A percentile compares a stretch with the other conserved stretches of the same genome.
These are phyloP conservation scores for Crithidia expoeki DNA, from an alignment of 208 protist species.

Conservation along the genomic window DNA sequence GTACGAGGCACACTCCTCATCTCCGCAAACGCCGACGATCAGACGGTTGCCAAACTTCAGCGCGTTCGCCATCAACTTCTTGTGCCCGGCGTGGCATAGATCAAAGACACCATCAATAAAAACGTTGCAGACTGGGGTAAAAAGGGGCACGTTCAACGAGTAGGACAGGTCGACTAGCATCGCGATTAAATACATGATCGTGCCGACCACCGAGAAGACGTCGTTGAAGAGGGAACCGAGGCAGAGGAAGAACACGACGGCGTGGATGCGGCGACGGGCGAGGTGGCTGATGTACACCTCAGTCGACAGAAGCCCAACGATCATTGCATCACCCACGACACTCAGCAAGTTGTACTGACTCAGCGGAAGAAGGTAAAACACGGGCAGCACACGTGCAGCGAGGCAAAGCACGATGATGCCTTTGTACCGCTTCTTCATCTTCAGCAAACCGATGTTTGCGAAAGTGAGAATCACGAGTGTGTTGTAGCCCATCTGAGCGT, in stretches of 20 bases:
- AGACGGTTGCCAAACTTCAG: constrained; percentile 89
- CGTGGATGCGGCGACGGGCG: constrained; percentile 83
- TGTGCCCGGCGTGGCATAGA: constrained; percentile 92
- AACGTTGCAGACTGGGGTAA: constrained; percentile 90
- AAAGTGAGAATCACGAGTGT: constrained; percentile 61
- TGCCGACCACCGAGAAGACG: constrained; percentile 67
- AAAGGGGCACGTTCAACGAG: constrained; percentile 88
- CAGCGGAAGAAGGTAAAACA: constrained; percentile 82
- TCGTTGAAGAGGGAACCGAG: constrained; percentile 89
- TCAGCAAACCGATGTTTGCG: constrained; percentile 65
- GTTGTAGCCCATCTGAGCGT: constrained; percentile 52
- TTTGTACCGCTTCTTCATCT: constrained; percentile 73
- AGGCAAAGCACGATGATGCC: constrained; percentile 68
- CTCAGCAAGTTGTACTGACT: constrained; percentile 68
- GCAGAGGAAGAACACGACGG: constrained; percentile 80
- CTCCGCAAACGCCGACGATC: constrained; percentile 91
- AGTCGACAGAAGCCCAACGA: constrained; percentile 81
- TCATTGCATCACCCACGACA: constrained; percentile 86
- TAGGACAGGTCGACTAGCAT: constrained; percentile 89
- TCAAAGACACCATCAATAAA: constrained; percentile 94
- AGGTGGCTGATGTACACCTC: constrained; percentile 91
- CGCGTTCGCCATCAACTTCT: constrained; percentile 85
- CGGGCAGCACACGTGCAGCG: constrained; percentile 62
- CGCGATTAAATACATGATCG: constrained; percentile 78
- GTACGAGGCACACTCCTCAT: constrained; percentile 87